Conservation (phyloP, 2,329 filamentous ascomycete genomes). For the Colletotrichum horii region DNA sequence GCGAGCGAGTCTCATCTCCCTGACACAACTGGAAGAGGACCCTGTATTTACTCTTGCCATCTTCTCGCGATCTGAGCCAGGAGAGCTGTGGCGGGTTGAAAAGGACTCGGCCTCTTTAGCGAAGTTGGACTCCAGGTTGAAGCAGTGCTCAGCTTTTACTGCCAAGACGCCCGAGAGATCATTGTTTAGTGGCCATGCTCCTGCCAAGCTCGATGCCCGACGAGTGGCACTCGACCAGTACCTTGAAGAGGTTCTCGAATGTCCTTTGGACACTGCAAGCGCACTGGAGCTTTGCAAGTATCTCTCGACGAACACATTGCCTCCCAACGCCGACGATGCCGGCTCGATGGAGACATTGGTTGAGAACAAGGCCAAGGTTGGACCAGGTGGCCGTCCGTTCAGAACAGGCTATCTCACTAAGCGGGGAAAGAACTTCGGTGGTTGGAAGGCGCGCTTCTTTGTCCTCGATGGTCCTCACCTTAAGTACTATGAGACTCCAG, state of each 20-base stretch:
- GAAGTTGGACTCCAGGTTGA: constrained; percentile 83
- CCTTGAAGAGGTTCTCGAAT: constrained; percentile 84
- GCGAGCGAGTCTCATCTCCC: constrained; percentile 79
- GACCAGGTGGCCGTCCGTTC: constrained; percentile 69
- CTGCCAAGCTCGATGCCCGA: constrained; percentile 89
- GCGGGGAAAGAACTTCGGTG: constrained; percentile 96
- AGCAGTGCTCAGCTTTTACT: constrained; percentile 73
- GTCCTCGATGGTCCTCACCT: constrained; percentile 66
- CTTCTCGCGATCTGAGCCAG: constrained; percentile 75
- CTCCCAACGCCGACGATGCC: constrained; percentile 65
- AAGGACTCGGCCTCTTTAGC: constrained; percentile 85
- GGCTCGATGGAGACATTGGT: constrained; percentile 30
- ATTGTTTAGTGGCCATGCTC: constrained; percentile 90
- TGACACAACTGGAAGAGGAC: constrained; percentile 85
- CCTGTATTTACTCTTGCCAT: constrained; percentile 92
- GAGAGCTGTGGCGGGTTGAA: constrained; percentile 91
- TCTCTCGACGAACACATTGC: constrained; percentile 71
- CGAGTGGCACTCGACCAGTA: constrained; percentile 82
- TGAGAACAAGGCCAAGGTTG: constrained; percentile 47
- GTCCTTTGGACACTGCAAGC: constrained; percentile 76
- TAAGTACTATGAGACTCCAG: constrained; percentile 90
- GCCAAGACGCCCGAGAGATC: constrained; percentile 82
- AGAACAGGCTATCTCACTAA: constrained; percentile 95
- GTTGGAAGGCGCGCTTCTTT: constrained; percentile 87
- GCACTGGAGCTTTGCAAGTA: constrained; percentile 87